phyloP scores from a whole-genome alignment of 129 eudicot genomes.

The Saposhnikovia divaricata region DNA sequence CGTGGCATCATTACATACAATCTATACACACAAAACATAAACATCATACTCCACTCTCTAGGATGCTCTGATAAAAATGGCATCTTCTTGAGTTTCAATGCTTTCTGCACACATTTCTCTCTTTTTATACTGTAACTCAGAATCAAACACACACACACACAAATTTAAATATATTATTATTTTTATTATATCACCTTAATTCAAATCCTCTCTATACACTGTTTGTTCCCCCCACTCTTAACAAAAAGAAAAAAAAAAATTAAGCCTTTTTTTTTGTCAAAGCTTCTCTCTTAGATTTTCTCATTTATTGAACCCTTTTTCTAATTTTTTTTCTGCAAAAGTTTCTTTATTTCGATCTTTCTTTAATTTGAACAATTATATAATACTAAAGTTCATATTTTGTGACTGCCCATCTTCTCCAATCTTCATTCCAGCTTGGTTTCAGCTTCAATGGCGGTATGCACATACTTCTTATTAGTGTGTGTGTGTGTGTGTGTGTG shows the following conservation, averaged over 20 bases:
- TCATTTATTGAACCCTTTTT: not conserved
- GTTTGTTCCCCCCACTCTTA: conserved; percentile 10
- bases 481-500: too few relatives aligned
- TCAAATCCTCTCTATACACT: not conserved
- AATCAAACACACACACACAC: not conserved
- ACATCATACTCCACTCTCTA: not conserved
- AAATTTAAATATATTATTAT: too few relatives aligned
- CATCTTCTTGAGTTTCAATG: not conserved
- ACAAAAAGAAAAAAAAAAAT: not conserved
- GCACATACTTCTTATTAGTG: not conserved
- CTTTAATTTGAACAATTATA: not conserved
- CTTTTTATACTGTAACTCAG: not conserved
- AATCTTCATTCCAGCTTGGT: conserved; percentile 3
- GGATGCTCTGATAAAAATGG: conserved; percentile 7
- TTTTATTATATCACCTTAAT: not conserved
- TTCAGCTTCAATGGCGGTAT: conserved; percentile 20
- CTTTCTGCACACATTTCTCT: not conserved
- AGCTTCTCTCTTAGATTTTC: not conserved
- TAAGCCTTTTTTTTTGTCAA: not conserved
- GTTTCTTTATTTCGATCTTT: not conserved
- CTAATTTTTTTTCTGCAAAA: not conserved
- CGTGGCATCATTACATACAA: not conserved
- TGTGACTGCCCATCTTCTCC: conserved; percentile 2
- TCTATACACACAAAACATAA: not conserved
- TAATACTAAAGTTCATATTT: not conserved